A percentile compares a stretch with the other conserved stretches of the same genome.
Evolutionary conservation across 2,329 filamentous ascomycete genomes (phyloP).

Genomic region (Calonectria crousiana): DNA sequence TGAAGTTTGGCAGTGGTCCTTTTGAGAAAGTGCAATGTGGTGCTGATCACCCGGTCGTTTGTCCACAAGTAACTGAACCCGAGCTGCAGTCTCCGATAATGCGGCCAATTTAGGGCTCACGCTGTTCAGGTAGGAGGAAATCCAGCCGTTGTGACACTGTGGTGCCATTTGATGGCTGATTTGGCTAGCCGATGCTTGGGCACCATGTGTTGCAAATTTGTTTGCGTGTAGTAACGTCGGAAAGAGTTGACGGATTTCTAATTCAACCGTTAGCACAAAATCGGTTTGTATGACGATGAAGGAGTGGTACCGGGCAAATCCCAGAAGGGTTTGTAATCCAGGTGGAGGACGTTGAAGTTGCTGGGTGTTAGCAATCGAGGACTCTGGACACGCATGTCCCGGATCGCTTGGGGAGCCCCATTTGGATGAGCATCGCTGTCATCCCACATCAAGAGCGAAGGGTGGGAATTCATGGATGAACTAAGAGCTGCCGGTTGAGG

Average conservation of each 20-base stretch:
- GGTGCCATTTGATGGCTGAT: background rate
- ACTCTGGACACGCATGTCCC: background rate
- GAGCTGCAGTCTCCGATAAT: background rate
- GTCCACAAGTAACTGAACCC: background rate
- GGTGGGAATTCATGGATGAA: background rate
- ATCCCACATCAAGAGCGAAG: background rate
- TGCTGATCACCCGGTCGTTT: background rate
- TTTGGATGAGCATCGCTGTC: background rate
- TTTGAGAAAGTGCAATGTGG: background rate
- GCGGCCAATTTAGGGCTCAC: background rate
- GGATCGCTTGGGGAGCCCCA: background rate
- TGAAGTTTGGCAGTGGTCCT: background rate
- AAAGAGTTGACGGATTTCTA: background rate
- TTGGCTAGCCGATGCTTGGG: background rate
- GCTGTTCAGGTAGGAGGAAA: background rate
- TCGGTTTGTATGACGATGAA: rapidly evolving
- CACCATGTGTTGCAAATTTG: background rate
- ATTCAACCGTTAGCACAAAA: background rate
- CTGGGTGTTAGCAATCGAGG: background rate
- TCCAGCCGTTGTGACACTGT: background rate
- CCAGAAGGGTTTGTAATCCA: background rate
- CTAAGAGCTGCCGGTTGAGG: background rate
- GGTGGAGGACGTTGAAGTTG: background rate
- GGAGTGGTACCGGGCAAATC: background rate
- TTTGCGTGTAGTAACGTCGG: background rate